Conservation (phyloP, 345 rosid species). For the Odontarrhena argentea region DNA sequence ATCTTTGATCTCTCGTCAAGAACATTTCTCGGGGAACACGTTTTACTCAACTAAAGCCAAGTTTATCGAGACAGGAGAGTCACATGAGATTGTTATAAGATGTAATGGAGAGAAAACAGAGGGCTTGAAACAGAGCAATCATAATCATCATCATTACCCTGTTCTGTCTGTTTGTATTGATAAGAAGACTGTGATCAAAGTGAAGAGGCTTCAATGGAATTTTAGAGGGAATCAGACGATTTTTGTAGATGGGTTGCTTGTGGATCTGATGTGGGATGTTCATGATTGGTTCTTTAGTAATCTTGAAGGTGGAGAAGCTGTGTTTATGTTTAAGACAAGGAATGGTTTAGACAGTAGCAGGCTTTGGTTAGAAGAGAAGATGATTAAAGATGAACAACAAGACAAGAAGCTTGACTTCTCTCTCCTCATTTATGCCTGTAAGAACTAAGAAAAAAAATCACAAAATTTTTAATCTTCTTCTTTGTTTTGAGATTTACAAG, state of each 20-base stretch:
- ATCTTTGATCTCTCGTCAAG: constrained; percentile 62
- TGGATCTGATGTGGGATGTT: constrained; percentile 95
- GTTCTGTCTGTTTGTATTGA: constrained; percentile 69
- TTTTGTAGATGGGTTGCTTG: constrained; percentile 73
- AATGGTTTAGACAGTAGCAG: constrained; percentile 71
- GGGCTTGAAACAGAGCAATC: constrained; percentile 47
- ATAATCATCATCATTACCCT: constrained; percentile 43
- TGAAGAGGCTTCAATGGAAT: constrained; percentile 89
- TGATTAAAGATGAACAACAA: constrained; percentile 56
- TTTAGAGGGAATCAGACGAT: constrained; percentile 91
- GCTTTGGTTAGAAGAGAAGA: constrained; percentile 73
- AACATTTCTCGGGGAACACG: constrained; percentile 72
- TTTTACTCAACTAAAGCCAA: constrained; percentile 68
- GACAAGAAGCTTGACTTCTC: constrained; percentile 69
- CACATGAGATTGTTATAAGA: constrained; percentile 71
- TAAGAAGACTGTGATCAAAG: constrained; percentile 70
- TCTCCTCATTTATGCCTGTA: constrained; percentile 76
- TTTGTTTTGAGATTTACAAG: constrained; percentile 26
- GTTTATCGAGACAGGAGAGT: constrained; percentile 57
- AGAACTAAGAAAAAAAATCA: constrained; percentile 31
- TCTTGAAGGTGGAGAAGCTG: constrained; percentile 58
- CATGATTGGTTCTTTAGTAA: constrained; percentile 84
- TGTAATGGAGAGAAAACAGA: constrained; percentile 62
- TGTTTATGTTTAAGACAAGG: constrained; percentile 91
- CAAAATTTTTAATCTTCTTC: neutral